Conservation (phyloP, 441 rosid species). For the Rhodomyrtus psidioides region DNA sequence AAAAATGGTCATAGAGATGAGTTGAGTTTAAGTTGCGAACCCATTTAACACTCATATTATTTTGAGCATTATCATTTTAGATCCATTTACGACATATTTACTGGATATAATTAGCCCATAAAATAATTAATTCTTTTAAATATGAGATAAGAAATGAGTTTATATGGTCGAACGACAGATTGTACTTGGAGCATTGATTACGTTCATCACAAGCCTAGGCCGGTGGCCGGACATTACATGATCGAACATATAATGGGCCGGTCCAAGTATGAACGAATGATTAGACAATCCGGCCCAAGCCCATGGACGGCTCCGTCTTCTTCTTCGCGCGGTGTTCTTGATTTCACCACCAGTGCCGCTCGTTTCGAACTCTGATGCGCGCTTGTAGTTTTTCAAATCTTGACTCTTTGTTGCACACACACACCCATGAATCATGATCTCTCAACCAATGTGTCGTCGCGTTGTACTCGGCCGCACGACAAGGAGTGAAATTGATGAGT, state of each 20-base stretch:
- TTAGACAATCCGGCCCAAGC: neutral
- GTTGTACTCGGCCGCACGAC: neutral
- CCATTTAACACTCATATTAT: too few species aligned
- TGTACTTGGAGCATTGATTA: too few species aligned
- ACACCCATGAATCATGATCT: neutral
- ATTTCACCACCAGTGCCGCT: neutral
- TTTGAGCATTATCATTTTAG: too few species aligned
- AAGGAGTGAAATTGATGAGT: conserved; percentile 8
- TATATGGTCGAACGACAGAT: too few species aligned
- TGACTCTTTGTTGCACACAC: neutral
- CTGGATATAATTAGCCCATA: too few species aligned
- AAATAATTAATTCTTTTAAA: too few species aligned
- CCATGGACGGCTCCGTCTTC: neutral
- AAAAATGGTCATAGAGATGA: too few species aligned
- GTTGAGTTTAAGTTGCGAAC: too few species aligned
- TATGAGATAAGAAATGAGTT: too few species aligned
- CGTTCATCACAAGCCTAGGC: neutral
- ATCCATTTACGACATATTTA: too few species aligned
- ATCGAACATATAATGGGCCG: neutral
- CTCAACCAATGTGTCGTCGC: neutral
- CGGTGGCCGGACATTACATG: neutral
- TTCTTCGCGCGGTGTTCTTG: neutral
- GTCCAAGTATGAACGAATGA: neutral
- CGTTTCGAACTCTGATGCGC: neutral
- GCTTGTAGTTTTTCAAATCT: neutral